Base-by-base conservation (phyloP, 2,329 filamentous ascomycete species). In the Colletotrichum sp. region DNA sequence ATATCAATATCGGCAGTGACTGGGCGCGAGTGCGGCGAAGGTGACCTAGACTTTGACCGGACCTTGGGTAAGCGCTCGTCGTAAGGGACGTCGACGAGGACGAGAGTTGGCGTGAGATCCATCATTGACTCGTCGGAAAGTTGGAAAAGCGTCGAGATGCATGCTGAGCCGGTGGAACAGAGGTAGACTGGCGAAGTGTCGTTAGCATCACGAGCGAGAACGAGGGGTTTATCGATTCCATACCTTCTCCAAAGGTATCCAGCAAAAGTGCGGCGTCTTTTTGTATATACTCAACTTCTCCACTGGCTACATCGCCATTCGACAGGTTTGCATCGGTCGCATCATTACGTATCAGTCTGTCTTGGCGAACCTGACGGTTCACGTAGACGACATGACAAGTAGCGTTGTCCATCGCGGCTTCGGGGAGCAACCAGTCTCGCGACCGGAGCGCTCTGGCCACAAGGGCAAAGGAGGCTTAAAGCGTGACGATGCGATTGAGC, bases 331-430 rank as follows among this genome's bases (percentile, higher is more conserved):
- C 73, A 64, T 68, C 72, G 72, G 77, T 78, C 32, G 78, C 64
- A 78, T 78, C 73, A 68, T 84, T 79, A 59, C 79, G 81, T 55
- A 90, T 82, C 67, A 87, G 81, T 72, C 88, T 85, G 79, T 90
- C 87, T 76, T 87, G 83, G 79, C 84, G 84, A 77, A 90, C 87
- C 76, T 86, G 85, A 80, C 89, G 89, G 84, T 92, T 89, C 80
- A 92, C 90, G 79, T 92, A 92, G 77, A 92, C 89, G 79, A 92
- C 87, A 82, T 92, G 89, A 82, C 90, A 92, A 75, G 86, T 85
- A 80, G 88, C 86, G 81, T 86, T 87, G 83, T 92, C 90, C 90
- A 92, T 92, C 82, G 84, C 88, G 86, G 85, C 84, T 85, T 86
- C 84, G 82, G 85, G 84, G 86, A 88, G 89, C 89, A 89, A 88